Conservation (phyloP, 108 stramenopile species). For the Fragilariopsis cylindrus region DNA sequence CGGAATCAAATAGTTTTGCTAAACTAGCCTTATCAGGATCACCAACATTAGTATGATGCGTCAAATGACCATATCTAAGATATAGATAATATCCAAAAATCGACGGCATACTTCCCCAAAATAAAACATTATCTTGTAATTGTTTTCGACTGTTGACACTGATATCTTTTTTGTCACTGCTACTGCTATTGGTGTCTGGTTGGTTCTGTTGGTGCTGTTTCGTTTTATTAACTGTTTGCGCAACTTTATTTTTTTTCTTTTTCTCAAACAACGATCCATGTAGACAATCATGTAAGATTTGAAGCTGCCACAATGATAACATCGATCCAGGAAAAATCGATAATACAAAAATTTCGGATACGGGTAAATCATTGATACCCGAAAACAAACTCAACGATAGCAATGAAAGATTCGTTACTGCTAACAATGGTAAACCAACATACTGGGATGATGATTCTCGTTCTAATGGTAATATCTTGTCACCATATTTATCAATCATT, state of each 20-base stretch:
- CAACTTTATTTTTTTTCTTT: not conserved
- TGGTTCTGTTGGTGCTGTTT: not conserved
- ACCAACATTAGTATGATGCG: conserved; percentile 71
- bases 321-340: conserved; percentile 70
- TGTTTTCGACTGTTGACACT: conserved; percentile 26
- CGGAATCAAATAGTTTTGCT: conserved; percentile 58
- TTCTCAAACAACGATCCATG: conserved; percentile 66
- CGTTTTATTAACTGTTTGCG: no score
- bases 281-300: conserved; percentile 68
- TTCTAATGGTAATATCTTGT: conserved; percentile 51
- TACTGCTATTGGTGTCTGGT: not conserved
- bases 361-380: conserved; percentile 15
- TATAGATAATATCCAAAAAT: conserved; percentile 80
- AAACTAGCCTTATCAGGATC: conserved; percentile 52
- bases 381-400: conserved; percentile 43
- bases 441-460: conserved; percentile 48
- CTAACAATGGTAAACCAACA: conserved; percentile 55
- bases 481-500: conserved; percentile 66
- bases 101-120: conserved; percentile 73
- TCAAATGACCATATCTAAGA: conserved; percentile 71
- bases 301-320: conserved; percentile 73
- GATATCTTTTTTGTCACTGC: not conserved
- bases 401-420: conserved; percentile 50
- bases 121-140: conserved; percentile 53
- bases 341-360: conserved; percentile 27